phyloP scores from a whole-genome alignment of 257 asterid species.

The Paulownia fortunei region DNA sequence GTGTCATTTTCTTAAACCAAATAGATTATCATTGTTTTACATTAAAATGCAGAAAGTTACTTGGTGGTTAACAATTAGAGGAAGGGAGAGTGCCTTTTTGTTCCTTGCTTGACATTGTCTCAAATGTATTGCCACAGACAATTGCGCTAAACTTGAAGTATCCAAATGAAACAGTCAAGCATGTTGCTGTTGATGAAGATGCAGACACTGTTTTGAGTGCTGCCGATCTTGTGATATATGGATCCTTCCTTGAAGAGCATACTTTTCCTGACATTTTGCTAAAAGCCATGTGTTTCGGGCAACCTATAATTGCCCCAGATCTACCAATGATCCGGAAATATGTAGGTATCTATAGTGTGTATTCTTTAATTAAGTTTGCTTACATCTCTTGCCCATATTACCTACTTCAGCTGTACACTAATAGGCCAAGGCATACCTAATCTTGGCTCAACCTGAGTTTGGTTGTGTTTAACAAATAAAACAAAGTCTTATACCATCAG shows the following conservation, averaged over 20 bases:
- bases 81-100: not conserved
- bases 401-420: not conserved
- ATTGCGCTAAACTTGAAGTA: slow-evolving; percentile 66
- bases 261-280: slow-evolving; percentile 70
- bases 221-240: slow-evolving; percentile 78
- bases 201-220: slow-evolving; percentile 45
- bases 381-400: not conserved
- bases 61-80: not conserved
- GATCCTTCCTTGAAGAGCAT: slow-evolving; percentile 75
- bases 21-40: not conserved
- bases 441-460: no score
- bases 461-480: not conserved
- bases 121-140: slow-evolving; percentile 49
- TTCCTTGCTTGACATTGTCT: slow-evolving; percentile 17
- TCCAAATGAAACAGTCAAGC: slow-evolving; percentile 69
- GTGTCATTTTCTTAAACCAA: not conserved
- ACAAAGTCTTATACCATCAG: not conserved
- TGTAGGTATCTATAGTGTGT: slow-evolving; percentile 53
- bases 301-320: slow-evolving; percentile 80
- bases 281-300: slow-evolving; percentile 81
- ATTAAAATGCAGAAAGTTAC: not conserved
- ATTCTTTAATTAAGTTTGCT: slow-evolving; percentile 16
- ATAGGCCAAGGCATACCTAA: not conserved
- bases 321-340: slow-evolving; percentile 67
- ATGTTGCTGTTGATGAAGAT: slow-evolving; percentile 51